These are phyloP conservation scores for Dichotomopilus funicola DNA, from an alignment of 2,329 filamentous ascomycete species.

Conservation along the genomic window DNA sequence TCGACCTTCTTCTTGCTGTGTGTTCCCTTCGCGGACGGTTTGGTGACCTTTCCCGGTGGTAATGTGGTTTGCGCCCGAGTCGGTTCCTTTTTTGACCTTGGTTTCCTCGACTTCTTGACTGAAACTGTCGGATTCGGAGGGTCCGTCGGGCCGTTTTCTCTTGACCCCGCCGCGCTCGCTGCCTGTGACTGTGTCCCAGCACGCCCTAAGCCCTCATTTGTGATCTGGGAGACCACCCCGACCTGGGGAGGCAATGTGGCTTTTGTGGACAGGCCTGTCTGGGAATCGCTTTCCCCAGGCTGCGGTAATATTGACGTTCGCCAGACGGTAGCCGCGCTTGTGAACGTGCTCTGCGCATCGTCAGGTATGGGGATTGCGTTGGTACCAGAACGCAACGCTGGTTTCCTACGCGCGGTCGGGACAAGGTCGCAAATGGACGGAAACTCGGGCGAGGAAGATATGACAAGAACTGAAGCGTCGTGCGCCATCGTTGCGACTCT, in stretches of 20 bases:
- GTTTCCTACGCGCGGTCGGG: constrained; percentile 30
- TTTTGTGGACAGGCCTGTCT: too few species aligned
- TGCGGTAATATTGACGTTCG: constrained; percentile 27
- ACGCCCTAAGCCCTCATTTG: too few species aligned
- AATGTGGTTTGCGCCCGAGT: constrained; percentile 28
- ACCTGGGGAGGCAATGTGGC: too few species aligned
- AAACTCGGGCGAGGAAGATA: constrained; percentile 50
- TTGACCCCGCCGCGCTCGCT: not conserved
- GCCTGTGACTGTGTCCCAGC: too few species aligned
- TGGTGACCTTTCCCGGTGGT: constrained; percentile 30
- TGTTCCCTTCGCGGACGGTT: constrained; percentile 22
- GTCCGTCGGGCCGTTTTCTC: not conserved
- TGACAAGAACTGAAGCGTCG: constrained; percentile 26
- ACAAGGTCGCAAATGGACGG: constrained; percentile 47
- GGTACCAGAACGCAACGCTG: constrained; percentile 32
- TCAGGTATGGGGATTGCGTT: constrained; percentile 33
- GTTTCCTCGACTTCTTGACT: constrained; percentile 33
- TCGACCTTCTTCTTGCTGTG: constrained; percentile 25
- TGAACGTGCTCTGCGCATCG: constrained; percentile 34
- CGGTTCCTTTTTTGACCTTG: constrained; percentile 20
- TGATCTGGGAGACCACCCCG: too few species aligned
- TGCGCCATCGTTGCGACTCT: constrained; percentile 15
- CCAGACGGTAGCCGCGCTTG: constrained; percentile 36
- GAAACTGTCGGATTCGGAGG: constrained; percentile 9
- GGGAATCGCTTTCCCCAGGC: constrained; percentile 9